Percentiles rank a stretch among this genome's conserved stretches.
Conservation (phyloP, 2,329 filamentous ascomycete species). For the Neophaeococcomyces aloes region DNA sequence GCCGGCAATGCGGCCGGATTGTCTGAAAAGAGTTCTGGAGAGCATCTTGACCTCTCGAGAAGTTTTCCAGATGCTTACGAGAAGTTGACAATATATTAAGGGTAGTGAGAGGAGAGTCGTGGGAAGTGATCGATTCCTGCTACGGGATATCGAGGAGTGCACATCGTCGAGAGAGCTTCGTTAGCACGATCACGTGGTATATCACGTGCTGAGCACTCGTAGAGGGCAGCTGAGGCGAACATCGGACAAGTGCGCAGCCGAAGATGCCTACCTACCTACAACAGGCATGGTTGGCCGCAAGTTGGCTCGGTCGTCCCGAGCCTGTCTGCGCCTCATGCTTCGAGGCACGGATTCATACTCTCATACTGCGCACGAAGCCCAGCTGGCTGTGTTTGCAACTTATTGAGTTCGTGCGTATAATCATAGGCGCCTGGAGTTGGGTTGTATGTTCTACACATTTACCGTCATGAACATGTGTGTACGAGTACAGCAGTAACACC, state of each 20-base stretch:
- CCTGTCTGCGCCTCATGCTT: no score
- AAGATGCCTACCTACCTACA: background rate
- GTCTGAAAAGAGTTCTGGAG: slow-evolving; percentile 97
- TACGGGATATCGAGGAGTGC: slow-evolving; percentile 5
- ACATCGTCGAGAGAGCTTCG: background rate
- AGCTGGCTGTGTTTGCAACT: no score
- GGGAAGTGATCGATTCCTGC: slow-evolving; percentile 23
- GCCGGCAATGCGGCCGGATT: slow-evolving; percentile 89
- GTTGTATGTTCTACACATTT: background rate
- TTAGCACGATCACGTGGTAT: background rate
- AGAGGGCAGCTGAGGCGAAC: no score
- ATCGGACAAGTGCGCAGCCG: no score
- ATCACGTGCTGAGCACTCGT: background rate
- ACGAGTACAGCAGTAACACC: background rate
- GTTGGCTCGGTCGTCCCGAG: no score
- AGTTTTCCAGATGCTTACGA: slow-evolving; percentile 17
- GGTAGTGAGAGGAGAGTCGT: slow-evolving; percentile 31
- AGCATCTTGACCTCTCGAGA: slow-evolving; percentile 52
- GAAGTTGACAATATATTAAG: slow-evolving; percentile 13
- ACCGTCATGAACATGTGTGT: slow-evolving; percentile 2
- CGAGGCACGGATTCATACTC: no score
- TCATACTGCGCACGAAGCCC: no score
- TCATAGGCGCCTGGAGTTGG: background rate
- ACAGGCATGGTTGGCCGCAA: background rate
- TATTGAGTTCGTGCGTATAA: no score